Conservation (phyloP, 441 rosid species). For the Mallotus japonicus region DNA sequence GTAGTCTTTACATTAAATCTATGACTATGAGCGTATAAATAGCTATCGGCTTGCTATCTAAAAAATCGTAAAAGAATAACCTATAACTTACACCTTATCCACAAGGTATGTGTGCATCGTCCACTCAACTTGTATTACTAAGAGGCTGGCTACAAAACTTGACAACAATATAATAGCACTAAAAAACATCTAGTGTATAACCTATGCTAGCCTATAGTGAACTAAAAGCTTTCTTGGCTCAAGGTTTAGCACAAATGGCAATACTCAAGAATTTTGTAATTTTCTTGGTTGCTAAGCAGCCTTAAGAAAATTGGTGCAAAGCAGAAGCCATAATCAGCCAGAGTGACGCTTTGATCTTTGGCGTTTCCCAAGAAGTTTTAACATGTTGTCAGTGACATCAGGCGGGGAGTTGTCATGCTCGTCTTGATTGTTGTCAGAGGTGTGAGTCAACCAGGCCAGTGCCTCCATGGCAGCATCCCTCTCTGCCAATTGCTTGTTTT, state of each 20-base stretch:
- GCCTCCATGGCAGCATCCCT: conserved; percentile 97
- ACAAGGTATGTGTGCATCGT: background rate
- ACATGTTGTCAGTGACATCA: conserved; percentile 94
- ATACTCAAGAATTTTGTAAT: background rate
- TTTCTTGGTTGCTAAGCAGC: background rate
- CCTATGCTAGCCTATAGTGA: background rate
- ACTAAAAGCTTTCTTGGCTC: background rate
- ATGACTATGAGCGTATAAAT: background rate
- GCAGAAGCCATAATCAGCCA: conserved; percentile 26
- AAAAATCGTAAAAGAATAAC: background rate
- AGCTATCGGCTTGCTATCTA: background rate
- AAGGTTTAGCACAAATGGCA: background rate
- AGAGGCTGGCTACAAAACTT: background rate
- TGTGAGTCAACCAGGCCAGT: conserved; percentile 92
- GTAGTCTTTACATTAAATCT: background rate
- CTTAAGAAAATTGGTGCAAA: background rate
- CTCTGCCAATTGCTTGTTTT: conserved; percentile 93
- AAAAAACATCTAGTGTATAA: background rate
- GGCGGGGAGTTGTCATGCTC: conserved; percentile 52
- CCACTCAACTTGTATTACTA: too few species aligned
- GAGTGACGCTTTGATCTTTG: conserved; percentile 52
- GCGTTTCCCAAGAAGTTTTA: conserved; percentile 85
- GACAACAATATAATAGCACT: background rate
- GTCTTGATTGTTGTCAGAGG: conserved; percentile 44
- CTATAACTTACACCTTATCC: background rate